phyloP scores from a whole-genome alignment of 2,329 filamentous ascomycete genomes.

The Pseudogymnoascus sp. region DNA sequence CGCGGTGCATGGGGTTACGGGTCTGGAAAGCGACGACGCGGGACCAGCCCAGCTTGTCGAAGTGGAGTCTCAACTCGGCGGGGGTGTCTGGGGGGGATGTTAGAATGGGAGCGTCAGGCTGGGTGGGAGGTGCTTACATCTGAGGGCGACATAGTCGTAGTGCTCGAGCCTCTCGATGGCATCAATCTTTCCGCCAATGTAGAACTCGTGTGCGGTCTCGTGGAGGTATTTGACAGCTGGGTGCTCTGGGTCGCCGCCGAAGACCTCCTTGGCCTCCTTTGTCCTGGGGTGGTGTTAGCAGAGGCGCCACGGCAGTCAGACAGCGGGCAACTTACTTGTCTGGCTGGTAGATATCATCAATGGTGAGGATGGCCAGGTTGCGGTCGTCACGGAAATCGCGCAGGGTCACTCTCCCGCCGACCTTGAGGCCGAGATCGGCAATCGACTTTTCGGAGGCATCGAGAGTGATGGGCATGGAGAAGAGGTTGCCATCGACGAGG shows the following conservation, averaged over 20 bases:
- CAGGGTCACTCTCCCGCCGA: slow-evolving; percentile 76
- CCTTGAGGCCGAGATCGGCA: slow-evolving; percentile 66
- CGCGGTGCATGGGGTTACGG: slow-evolving; percentile 97
- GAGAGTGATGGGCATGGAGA: slow-evolving; percentile 94
- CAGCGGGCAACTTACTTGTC: slow-evolving; percentile 64
- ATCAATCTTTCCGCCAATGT: slow-evolving; percentile 92
- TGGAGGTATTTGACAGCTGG: slow-evolving; percentile 88
- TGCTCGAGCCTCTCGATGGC: slow-evolving; percentile 93
- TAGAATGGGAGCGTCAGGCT: slow-evolving; percentile 15
- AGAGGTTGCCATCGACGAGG: slow-evolving; percentile 80
- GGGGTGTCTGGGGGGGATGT: slow-evolving; percentile 61
- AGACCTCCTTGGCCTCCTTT: slow-evolving; percentile 88
- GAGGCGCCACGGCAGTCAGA: not conserved
- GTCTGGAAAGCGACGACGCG: slow-evolving; percentile 99
- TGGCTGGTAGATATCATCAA: slow-evolving; percentile 91
- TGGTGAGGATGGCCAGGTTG: slow-evolving; percentile 89
- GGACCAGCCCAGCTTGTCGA: slow-evolving; percentile 99
- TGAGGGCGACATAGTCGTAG: slow-evolving; percentile 96
- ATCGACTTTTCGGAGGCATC: slow-evolving; percentile 73
- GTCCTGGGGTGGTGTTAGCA: slow-evolving; percentile 44
- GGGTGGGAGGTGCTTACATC: slow-evolving; percentile 56
- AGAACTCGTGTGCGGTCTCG: slow-evolving; percentile 74
- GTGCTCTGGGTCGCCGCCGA: slow-evolving; percentile 85
- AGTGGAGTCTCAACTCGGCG: slow-evolving; percentile 88
- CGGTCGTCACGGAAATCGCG: slow-evolving; percentile 94